A percentile compares a stretch with the other conserved stretches of the same genome.
These are phyloP conservation scores for Macrotyloma uniflorum DNA, from an alignment of 306 rosid species.

Conservation along the genomic window DNA sequence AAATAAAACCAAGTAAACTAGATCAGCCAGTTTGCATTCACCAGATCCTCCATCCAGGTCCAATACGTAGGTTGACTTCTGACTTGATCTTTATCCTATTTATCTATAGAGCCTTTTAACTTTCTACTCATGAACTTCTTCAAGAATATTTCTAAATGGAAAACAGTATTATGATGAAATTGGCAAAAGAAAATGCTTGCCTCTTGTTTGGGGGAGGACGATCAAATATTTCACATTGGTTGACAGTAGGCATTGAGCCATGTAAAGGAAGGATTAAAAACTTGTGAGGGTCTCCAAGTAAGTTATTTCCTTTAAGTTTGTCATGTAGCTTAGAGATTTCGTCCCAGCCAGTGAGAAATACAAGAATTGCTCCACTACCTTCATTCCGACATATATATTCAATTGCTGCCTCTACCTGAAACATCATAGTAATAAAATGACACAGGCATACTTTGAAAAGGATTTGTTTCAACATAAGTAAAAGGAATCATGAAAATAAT, in stretches of 20 bases:
- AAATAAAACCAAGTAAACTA: constrained; percentile 20
- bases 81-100: background rate
- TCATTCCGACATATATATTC: constrained; percentile 80
- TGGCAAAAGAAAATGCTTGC: constrained; percentile 58
- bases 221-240: constrained; percentile 93
- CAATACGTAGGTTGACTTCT: constrained; percentile 4
- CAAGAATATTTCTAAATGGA: constrained; percentile 23
- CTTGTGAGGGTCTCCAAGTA: constrained; percentile 79
- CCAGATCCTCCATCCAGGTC: background rate
- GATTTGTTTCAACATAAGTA: background rate
- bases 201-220: constrained; percentile 82
- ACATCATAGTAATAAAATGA: constrained; percentile 32
- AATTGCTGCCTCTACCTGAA: constrained; percentile 84
- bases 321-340: constrained; percentile 89
- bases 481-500: background rate
- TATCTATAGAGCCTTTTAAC: constrained; percentile 2
- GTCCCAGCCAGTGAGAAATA: constrained; percentile 98
- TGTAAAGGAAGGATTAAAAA: constrained; percentile 80
- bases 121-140: constrained; percentile 16
- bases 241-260: constrained; percentile 93
- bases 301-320: constrained; percentile 70
- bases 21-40: constrained; percentile 11
- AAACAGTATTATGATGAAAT: constrained; percentile 15
- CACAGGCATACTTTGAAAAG: background rate
- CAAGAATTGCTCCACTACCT: constrained; percentile 87